Evolutionary conservation across 1,284 basidiomycete species (phyloP), one percentile per base, ranked within the genome.

Genomic region (Tremellales sp.): DNA sequence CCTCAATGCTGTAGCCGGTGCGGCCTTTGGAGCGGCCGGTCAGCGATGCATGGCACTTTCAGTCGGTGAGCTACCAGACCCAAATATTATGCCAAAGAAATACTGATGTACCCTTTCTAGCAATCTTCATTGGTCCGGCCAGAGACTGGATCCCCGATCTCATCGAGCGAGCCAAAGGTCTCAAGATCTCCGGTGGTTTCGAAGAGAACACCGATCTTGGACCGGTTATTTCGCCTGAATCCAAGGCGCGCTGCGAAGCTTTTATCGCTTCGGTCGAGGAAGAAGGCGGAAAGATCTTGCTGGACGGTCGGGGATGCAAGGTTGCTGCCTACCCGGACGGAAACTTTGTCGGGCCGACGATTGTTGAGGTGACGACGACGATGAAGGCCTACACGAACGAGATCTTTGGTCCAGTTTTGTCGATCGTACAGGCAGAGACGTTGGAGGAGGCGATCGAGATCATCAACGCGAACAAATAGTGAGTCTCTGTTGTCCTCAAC

Each of bases 1-100:
- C 13, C 75, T 98, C 50, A 97, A 97, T 74, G 89, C 91, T 5
- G 83, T 97, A 48, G 78, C 92, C 37, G 94, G 94, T 37, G 93
- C 94, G 32, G 93, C 93, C 2, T 97, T 97, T 62, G 94, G 94
- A 51, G 94, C 94, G 56, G 94, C 94, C 31, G 94, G 94, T 19
- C 94, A 98, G 71, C 81, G 94, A 45, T 97, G 93, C 75, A 94
- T 94, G 90, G 90, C 90, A 7, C 76, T 92, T 35, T 93, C 90
- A 12, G 90, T 92, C 39, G 85, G 86, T 84, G 56, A 60, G 79
- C 74, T 3, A 2, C 13, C 18, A 1, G 8, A 14, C 9, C 43
- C n/a, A n/a, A 8, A 26, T 13, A 35, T 10, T 6, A 38, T 19
- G 32, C 33, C 18, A 26, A 13, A 36, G 21, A 24, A 29, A 19